Conservation (phyloP, 768 basidiomycete genomes). For the Suillus clintonianus region DNA sequence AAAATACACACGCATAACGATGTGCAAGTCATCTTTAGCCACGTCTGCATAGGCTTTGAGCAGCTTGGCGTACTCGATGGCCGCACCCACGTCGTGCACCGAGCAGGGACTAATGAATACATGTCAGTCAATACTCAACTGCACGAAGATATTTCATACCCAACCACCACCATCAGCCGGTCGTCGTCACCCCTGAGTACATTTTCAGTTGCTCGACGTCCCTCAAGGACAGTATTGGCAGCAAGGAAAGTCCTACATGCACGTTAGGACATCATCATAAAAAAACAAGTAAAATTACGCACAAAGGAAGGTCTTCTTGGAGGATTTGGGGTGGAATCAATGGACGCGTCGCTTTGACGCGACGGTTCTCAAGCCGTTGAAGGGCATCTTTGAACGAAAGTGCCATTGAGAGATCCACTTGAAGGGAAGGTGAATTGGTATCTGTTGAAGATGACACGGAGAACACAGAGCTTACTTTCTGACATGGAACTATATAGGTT, state of each 20-base stretch:
- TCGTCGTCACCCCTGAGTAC: constrained; percentile 88
- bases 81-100: constrained; percentile 86
- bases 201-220: constrained; percentile 74
- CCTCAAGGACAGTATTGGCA: constrained; percentile 89
- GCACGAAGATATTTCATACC: constrained; percentile 45
- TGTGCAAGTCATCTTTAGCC: constrained; percentile 83
- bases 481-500: constrained; percentile 14
- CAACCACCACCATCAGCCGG: constrained; percentile 88
- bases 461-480: constrained; percentile 20
- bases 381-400: constrained; percentile 81
- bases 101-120: constrained; percentile 75
- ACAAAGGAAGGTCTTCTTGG: constrained; percentile 91
- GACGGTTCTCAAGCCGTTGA: constrained; percentile 78
- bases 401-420: constrained; percentile 57
- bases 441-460: constrained; percentile 18
- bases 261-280: constrained; percentile 7
- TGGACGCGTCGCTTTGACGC: constrained; percentile 85
- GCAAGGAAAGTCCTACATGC: constrained; percentile 65
- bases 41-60: constrained; percentile 79
- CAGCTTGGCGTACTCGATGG: constrained; percentile 82
- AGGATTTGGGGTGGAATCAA: constrained; percentile 94
- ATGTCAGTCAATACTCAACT: constrained; percentile 10
- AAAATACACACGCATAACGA: constrained; percentile 98
- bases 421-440: constrained; percentile 9
- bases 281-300: constrained; percentile 25